Evolutionary conservation across 108 stramenopile genomes (phyloP).

Genomic region (Skeletonema tropicum): DNA sequence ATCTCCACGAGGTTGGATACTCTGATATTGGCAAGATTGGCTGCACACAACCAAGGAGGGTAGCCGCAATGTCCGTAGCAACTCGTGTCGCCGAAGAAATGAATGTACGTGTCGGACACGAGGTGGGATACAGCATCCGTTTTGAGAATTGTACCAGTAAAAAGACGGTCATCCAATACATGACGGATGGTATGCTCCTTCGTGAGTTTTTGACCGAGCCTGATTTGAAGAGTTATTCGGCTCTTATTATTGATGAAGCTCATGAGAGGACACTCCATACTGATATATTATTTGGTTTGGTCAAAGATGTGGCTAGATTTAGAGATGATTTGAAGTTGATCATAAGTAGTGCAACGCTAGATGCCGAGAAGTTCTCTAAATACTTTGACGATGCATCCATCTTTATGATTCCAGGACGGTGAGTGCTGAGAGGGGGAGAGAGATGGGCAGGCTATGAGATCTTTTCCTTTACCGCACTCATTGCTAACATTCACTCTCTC

Average conservation of each 20-base stretch:
- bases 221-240: conserved; percentile 94
- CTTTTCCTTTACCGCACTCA: too few relatives aligned
- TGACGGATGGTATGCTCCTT: conserved; percentile 98
- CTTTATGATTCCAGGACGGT: conserved; percentile 93
- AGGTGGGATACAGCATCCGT: conserved; percentile 98
- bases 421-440: too few relatives aligned
- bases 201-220: conserved; percentile 98
- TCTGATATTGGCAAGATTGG: conserved; percentile 96
- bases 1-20: conserved; percentile 97
- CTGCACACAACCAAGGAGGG: conserved; percentile 96
- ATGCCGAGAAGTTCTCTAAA: conserved; percentile 97
- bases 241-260: conserved; percentile 98
- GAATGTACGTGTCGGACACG: conserved; percentile 95
- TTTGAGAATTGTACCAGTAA: conserved; percentile 98
- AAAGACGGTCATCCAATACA: conserved; percentile 93
- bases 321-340: conserved; percentile 93
- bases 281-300: conserved; percentile 96
- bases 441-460: too few relatives aligned
- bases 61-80: conserved; percentile 99
- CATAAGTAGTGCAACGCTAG: conserved; percentile 96
- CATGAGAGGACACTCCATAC: conserved; percentile 98
- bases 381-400: conserved; percentile 98
- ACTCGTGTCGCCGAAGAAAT: conserved; percentile 97
- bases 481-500: too few relatives aligned
- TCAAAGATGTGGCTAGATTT: conserved; percentile 97